Evolutionary conservation across 257 asterid species (phyloP).

Genomic region (Voacanga thouarsii): DNA sequence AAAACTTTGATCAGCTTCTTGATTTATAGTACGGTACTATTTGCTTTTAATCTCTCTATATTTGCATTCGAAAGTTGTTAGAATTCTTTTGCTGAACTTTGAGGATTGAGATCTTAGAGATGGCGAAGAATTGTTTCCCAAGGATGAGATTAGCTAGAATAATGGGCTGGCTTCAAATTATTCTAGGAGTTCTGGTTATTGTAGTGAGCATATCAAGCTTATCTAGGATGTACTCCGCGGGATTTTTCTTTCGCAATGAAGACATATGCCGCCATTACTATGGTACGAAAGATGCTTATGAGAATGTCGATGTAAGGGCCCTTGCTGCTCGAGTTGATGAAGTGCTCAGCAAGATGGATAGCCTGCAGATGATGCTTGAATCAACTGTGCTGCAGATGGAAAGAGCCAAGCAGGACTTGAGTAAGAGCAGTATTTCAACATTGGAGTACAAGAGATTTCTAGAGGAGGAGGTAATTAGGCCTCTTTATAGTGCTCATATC

Average conservation of each 20-base stretch:
- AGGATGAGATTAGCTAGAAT: slow-evolving; percentile 52
- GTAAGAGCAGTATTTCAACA: slow-evolving; percentile 37
- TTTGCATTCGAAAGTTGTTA: not conserved
- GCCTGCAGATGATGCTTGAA: slow-evolving; percentile 65
- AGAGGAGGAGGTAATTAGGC: slow-evolving; percentile 73
- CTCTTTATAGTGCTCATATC: slow-evolving; percentile 74
- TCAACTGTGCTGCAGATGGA: slow-evolving; percentile 55
- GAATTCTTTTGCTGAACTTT: not conserved
- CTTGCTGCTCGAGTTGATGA: slow-evolving; percentile 54
- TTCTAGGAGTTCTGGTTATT: slow-evolving; percentile 66
- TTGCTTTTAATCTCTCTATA: not conserved
- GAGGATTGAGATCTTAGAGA: slow-evolving; percentile 13
- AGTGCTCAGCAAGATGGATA: slow-evolving; percentile 60
- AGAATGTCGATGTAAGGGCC: slow-evolving; percentile 37
- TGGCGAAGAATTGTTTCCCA: slow-evolving; percentile 47
- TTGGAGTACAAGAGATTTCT: slow-evolving; percentile 57
- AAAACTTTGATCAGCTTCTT: not conserved
- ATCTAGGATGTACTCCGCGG: slow-evolving; percentile 57
- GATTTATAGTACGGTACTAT: not conserved
- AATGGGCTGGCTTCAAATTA: slow-evolving; percentile 63
- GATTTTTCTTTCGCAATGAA: slow-evolving; percentile 61
- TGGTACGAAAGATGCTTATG: slow-evolving; percentile 29
- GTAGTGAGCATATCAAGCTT: slow-evolving; percentile 66
- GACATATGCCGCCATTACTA: slow-evolving; percentile 67
- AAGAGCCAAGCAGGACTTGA: slow-evolving; percentile 27